Conservation (phyloP, 176 grass and related monocot genomes). For the Eleusine coracana region DNA sequence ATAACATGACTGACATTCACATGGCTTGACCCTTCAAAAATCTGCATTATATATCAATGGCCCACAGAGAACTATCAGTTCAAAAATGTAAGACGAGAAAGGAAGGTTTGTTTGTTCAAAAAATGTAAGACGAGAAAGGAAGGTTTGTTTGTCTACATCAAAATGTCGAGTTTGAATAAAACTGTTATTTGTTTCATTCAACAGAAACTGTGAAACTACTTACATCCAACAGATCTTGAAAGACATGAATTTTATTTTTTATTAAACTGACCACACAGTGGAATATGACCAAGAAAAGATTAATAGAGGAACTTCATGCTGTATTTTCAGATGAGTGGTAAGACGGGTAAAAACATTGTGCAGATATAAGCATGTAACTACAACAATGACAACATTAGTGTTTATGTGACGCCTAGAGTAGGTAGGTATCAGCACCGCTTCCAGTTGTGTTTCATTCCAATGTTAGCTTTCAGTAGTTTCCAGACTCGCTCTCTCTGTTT, state of each 20-base stretch:
- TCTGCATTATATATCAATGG: slow-evolving; percentile 54
- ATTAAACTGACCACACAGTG: background rate
- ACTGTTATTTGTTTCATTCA: background rate
- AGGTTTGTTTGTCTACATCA: background rate
- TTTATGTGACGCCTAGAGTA: background rate
- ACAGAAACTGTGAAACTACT: background rate
- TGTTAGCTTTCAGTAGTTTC: slow-evolving; percentile 8
- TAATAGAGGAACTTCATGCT: background rate
- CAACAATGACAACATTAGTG: slow-evolving; percentile 18
- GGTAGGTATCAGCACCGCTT: background rate
- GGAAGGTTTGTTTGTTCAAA: background rate
- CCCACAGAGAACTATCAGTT: background rate
- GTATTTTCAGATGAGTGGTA: slow-evolving; percentile 5
- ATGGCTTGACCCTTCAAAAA: slow-evolving; percentile 89
- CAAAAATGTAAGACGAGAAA: slow-evolving; percentile 10
- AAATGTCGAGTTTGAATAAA: slow-evolving; percentile 18
- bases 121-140: slow-evolving; percentile 5
- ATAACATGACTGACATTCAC: slow-evolving; percentile 96
- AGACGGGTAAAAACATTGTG: background rate
- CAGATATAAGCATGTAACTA: background rate
- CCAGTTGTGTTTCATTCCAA: background rate
- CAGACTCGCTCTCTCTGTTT: background rate
- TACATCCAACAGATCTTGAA: background rate
- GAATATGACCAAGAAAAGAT: slow-evolving; percentile 9
- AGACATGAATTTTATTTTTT: background rate